Base-by-base conservation (phyloP, 805 yeast species). In the Komagataella pseudopastoris region DNA sequence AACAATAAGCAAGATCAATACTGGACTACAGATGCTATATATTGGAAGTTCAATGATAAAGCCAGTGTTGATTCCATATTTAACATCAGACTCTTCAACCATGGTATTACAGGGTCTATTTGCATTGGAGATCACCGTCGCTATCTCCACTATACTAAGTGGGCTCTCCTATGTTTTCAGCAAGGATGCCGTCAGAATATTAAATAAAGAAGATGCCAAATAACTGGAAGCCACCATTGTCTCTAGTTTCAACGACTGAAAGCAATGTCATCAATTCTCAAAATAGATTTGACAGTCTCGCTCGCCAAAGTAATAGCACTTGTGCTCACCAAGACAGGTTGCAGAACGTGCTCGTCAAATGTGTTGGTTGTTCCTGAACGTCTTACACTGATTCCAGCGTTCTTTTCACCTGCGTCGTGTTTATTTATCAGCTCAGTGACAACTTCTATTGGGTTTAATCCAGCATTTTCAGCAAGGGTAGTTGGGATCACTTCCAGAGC, bases 231-330 rank as follows among this genome's bases (percentile, higher is more conserved):
- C 18, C 18, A 8, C 2, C 44, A 20, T 14, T 18, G 10, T 7
- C 44, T 4, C 12, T n/a, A 49, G 23, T 48, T 43, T 65, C 72
- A 86, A 66, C 96, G 80, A 67, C 95, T 83, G 65, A 93, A 88
- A 45, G 96, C 86, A 60, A 93, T 95, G 68, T 95, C 99, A 68
- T 93, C 99, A 62, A 93, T 93, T 70, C 99, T 84, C 66, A 93
- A 75, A 57, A 93, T 89, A 47, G 96, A 85, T 71, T 93, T 95
- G 53, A 91, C 98, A 58, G 96, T 86, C 72, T 93, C 99, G 18
- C 97, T 84, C 36, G 98, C 97, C 59, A 93, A 77, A 12, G 95
- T 82, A 53, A 93, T 83, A 49, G 98, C 96, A 68, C 96, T 87
- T 17, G 93, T 90, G 65, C 85, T 86, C 51, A 93, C 99, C 65